Percentiles rank a stretch among this genome's conserved stretches.
These are phyloP conservation scores for Acacia concinna DNA, from an alignment of 331 rosid species.

Conservation along the genomic window DNA sequence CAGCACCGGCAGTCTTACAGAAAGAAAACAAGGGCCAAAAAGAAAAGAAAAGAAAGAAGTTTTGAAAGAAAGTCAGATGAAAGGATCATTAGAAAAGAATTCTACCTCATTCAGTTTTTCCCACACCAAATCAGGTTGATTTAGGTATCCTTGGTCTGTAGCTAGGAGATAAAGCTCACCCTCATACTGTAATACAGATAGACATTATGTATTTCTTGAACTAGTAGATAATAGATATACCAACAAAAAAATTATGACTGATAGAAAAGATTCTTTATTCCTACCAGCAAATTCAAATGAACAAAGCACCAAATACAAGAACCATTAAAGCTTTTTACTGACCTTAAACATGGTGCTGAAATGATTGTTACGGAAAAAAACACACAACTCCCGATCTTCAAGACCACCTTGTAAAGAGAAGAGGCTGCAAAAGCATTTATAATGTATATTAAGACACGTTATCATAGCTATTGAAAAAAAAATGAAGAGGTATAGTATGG, in stretches of 20 bases:
- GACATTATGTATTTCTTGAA: conserved; percentile 24
- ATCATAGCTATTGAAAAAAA: conserved; percentile 17
- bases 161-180: conserved; percentile 93
- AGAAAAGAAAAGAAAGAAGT: neutral
- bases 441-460: conserved; percentile 14
- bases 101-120: conserved; percentile 95
- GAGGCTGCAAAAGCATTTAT: conserved; percentile 62
- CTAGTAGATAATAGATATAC: conserved; percentile 9
- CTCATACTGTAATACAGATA: conserved; percentile 54
- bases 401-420: conserved; percentile 96
- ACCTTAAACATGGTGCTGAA: conserved; percentile 99
- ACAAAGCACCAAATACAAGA: conserved; percentile 23
- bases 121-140: conserved; percentile 99
- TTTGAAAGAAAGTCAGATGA: neutral
- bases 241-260: neutral
- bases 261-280: conserved; percentile 20
- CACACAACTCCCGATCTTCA: conserved; percentile 92
- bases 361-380: conserved; percentile 96
- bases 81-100: conserved; percentile 18
- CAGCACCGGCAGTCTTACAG: neutral
- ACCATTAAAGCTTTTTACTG: conserved; percentile 34
- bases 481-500: conserved; percentile 19
- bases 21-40: neutral
- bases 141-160: conserved; percentile 96
- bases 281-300: conserved; percentile 24